Evolutionary conservation across 345 rosid species (phyloP), one percentile per base, ranked within the genome.

Genomic region (Gossypium ekmanianum): DNA sequence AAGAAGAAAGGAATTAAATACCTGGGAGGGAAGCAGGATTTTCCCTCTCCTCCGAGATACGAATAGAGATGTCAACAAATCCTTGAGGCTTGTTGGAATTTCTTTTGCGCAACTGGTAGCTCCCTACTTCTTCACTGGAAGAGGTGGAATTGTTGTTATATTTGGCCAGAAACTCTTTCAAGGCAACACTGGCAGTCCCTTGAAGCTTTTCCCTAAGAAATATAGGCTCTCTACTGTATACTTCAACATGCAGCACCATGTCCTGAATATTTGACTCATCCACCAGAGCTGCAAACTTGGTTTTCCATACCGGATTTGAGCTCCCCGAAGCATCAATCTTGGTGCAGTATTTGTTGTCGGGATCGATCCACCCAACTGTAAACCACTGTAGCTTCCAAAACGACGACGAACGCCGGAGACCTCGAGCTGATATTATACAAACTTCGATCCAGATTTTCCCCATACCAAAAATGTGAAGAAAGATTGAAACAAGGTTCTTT

Each of bases 361-460:
- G 96, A 79, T 92, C 88, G 50, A 91, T 80, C 98, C 98, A 94
- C 1, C 98, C 98, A 50, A 90, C 96, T 3, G 97, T 97, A 73
- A 82, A 91, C 97, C 98, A 92, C n/a, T 94, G 99, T 50, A 86
- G 88, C 83, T 91, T 94, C 89, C 95, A 90, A 62, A 89, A 83
- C 0, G 92, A 87, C 1, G 91, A 85, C 7, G 94, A 80, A 10
- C 84, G 86, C 22, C 82, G 80, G 10, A 94, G 92, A 27, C 97
- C 98, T 17, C 96, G 80, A 20, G 93, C 98, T 72, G 97, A 92
- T 13, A 92, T 83, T 69, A 92, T 70, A 80, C 91, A 87, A 51
- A 89, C 88, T 78, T 94, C 97, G 12, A 94, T 76, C 59, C 83
- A 81, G 51, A 85, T 86, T 79, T 90, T 91, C 10, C 92, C 95